A percentile compares a stretch with the other conserved stretches of the same genome.
Evolutionary conservation across 2,329 filamentous ascomycete genomes (phyloP).

Genomic region (Pseudocercospora macadamiae): DNA sequence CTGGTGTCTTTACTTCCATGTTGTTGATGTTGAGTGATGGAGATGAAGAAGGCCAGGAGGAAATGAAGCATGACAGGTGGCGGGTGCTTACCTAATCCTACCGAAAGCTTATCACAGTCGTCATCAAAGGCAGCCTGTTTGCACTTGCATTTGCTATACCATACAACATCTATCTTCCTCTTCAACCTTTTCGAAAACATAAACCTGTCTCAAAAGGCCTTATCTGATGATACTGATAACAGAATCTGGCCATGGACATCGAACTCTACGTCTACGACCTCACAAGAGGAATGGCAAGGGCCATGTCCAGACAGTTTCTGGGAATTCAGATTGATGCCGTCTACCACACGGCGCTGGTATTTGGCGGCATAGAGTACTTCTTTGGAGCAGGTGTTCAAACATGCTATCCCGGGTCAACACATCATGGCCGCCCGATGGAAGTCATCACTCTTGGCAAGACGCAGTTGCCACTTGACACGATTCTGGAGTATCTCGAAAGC

Average conservation of each 20-base stretch:
- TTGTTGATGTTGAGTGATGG: neutral
- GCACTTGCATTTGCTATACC: neutral
- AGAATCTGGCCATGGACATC: slow-evolving; percentile 52
- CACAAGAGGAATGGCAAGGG: slow-evolving; percentile 44
- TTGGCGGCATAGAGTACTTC: slow-evolving; percentile 84
- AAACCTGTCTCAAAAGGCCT: neutral
- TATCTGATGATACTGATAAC: neutral
- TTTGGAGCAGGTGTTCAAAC: slow-evolving; percentile 87
- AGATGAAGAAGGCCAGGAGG: neutral
- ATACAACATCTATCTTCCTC: neutral
- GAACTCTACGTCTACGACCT: slow-evolving; percentile 57
- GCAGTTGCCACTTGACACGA: slow-evolving; percentile 75
- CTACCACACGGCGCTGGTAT: slow-evolving; percentile 89
- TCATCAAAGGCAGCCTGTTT: neutral
- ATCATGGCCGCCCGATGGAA: slow-evolving; percentile 83
- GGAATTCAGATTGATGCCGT: slow-evolving; percentile 83
- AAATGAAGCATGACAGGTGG: neutral
- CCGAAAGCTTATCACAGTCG: neutral
- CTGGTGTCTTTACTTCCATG: slow-evolving; percentile 10
- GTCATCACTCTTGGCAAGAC: slow-evolving; percentile 74
- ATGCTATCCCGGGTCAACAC: slow-evolving; percentile 77
- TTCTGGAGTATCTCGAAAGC: slow-evolving; percentile 86
- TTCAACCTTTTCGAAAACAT: neutral
- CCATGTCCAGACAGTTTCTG: slow-evolving; percentile 62
- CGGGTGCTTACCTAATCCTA: neutral